phyloP scores from a whole-genome alignment of 2,329 filamentous ascomycete genomes.

The Lecanosticta acicola region DNA sequence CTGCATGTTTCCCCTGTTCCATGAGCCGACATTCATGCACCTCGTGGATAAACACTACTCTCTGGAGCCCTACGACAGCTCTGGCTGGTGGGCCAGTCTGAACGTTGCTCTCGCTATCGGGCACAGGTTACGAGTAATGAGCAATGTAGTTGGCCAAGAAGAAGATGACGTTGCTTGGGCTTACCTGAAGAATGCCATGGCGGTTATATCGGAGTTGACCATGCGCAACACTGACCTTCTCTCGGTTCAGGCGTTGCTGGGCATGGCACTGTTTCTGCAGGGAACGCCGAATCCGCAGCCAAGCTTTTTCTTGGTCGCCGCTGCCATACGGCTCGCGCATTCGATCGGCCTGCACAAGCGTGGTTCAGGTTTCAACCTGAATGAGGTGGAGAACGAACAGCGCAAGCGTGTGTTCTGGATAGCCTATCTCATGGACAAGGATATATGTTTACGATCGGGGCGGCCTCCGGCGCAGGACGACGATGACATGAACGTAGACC shows the following conservation, averaged over 20 bases:
- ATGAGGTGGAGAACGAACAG: conserved; percentile 90
- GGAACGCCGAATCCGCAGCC: conserved; percentile 96
- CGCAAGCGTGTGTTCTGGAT: conserved; percentile 74
- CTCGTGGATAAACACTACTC: conserved; percentile 92
- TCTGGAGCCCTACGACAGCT: conserved; percentile 83
- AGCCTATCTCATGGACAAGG: conserved; percentile 67
- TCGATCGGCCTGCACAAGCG: conserved; percentile 94
- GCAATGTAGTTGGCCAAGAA: conserved; percentile 80
- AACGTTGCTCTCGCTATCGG: conserved; percentile 93
- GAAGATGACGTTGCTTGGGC: conserved; percentile 94
- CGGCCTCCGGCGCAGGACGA: conserved; percentile 68
- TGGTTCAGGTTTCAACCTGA: conserved; percentile 86
- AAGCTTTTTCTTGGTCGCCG: conserved; percentile 82
- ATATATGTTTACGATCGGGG: conserved; percentile 67
- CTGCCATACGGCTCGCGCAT: conserved; percentile 83
- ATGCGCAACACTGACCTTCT: conserved; percentile 94
- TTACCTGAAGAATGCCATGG: conserved; percentile 94
- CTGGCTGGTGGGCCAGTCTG: conserved; percentile 96
- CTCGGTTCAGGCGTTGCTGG: conserved; percentile 87
- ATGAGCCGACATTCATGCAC: conserved; percentile 98
- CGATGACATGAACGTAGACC: conserved; percentile 89
- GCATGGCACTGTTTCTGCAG: conserved; percentile 90
- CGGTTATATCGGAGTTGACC: conserved; percentile 82
- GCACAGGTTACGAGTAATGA: conserved; percentile 89
- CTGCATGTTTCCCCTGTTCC: conserved; percentile 95